A percentile compares a stretch with the other conserved stretches of the same genome.
These are phyloP conservation scores for Lachnellula cervina DNA, from an alignment of 2,329 filamentous ascomycete genomes.

Conservation along the genomic window DNA sequence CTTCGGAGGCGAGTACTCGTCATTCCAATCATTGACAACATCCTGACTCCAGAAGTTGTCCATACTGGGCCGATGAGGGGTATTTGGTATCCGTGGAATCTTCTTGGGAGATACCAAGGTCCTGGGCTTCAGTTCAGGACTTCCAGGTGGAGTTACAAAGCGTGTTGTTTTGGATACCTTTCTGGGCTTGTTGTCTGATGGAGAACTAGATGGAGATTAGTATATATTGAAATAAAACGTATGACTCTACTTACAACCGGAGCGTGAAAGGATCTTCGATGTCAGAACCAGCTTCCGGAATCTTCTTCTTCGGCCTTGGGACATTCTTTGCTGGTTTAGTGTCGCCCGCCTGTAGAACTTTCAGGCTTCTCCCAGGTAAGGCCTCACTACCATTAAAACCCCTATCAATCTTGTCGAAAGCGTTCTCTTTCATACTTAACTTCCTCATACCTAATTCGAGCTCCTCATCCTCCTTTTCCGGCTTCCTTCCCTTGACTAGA, in stretches of 20 bases:
- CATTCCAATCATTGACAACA: conserved; percentile 59
- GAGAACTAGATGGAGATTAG: conserved; percentile 17
- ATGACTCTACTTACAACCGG: conserved; percentile 15
- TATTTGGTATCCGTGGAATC: conserved; percentile 43
- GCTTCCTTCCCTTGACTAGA: conserved; percentile 25
- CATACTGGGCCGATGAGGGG: conserved; percentile 48
- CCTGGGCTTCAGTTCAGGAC: conserved; percentile 20
- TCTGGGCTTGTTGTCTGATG: conserved; percentile 17
- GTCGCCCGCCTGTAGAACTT: not conserved
- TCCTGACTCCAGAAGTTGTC: conserved; percentile 58
- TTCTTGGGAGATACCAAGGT: conserved; percentile 27
- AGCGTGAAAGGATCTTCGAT: conserved; percentile 22
- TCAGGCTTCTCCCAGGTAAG: not conserved
- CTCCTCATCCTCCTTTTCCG: conserved; percentile 8
- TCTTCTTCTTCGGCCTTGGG: not conserved
- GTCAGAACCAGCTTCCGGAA: conserved; percentile 12
- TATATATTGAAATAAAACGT: not conserved
- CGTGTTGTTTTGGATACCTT: conserved; percentile 18
- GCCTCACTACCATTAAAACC: not conserved
- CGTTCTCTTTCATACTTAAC: conserved; percentile 6
- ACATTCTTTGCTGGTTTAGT: not conserved
- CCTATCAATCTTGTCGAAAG: not conserved
- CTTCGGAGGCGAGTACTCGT: conserved; percentile 52
- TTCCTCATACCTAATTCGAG: conserved; percentile 11
- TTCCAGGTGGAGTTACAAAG: conserved; percentile 27